Base-by-base conservation (phyloP, 164 flowering plant species). In the Vitis rupestris region DNA sequence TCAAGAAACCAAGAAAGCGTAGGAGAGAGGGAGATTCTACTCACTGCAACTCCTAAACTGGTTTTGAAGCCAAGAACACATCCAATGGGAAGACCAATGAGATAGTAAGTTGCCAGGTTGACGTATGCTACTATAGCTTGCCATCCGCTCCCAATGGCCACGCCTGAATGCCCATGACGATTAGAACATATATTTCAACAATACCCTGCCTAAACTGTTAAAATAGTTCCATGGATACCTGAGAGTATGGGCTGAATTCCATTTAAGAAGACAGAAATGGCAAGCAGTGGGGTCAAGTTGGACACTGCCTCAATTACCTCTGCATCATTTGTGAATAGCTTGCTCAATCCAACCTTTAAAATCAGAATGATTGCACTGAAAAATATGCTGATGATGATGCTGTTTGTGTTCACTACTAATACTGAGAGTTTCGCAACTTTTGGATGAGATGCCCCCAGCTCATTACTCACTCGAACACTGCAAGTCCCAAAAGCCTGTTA, bases 101-200 rank as follows among this genome's bases (percentile, higher is more conserved):
- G 6, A 56, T 91, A 91, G 79, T 91, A 91, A 44, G 86, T 74
- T 17, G 80, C 73, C 9, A 91, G 71, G 70, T 91, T 91, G 31
- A 91, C 92, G 74, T 85, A 91, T 29, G 93, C 97, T 60, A 91
- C 97, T 1, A 88, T 67, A 16, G 79, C 87, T 80, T 91, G 97
- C 97, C 97, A 89, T 61, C 97, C 97, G 68, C 90, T 82, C 17
- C 97, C 97, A 71, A 91, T 85, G 4, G 94, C 94, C 71, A 89
- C 91, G 13, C 91, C 91, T 84, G 75, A 69, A 72, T 61, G 50
- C 1, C 8, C 27, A 47, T 62, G 27, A 23, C 2, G 27, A 23
- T 23, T 23, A 23, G 27, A 23, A 23, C 27, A 23, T 23, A 23
- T 23, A 23, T 23, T 23, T 23, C 27, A 23, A 23, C 27, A 23